phyloP scores from a whole-genome alignment of 1,139 yeast genomes.

The Hemisphaericaspora xylofermentans region DNA sequence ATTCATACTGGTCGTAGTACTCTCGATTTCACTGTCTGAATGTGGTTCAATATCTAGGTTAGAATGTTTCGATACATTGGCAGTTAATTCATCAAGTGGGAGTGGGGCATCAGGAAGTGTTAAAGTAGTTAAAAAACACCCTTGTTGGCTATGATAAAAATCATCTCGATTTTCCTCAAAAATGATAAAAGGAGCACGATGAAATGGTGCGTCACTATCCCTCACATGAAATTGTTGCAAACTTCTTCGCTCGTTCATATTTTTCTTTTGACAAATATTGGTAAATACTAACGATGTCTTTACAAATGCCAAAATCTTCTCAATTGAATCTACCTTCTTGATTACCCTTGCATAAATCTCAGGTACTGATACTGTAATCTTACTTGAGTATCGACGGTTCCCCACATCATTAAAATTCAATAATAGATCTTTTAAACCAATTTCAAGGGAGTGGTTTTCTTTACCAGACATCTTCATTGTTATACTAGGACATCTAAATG shows the following conservation, averaged over 20 bases:
- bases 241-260: slow-evolving; percentile 45
- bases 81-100: slow-evolving; percentile 45
- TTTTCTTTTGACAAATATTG: slow-evolving; percentile 56
- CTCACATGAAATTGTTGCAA: slow-evolving; percentile 67
- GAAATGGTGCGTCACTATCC: slow-evolving; percentile 79
- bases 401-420: slow-evolving; percentile 67
- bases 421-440: slow-evolving; percentile 38
- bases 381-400: slow-evolving; percentile 61
- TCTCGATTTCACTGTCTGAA: slow-evolving; percentile 3
- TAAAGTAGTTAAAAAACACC: slow-evolving; percentile 59
- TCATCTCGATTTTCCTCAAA: slow-evolving; percentile 46
- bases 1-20: background rate
- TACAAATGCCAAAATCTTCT: slow-evolving; percentile 30
- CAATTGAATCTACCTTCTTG: slow-evolving; percentile 16
- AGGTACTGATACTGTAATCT: slow-evolving; percentile 53
- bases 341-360: slow-evolving; percentile 35
- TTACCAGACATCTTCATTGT: slow-evolving; percentile 20
- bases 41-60: slow-evolving; percentile 9
- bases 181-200: slow-evolving; percentile 71
- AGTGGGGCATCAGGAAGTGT: slow-evolving; percentile 65
- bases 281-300: slow-evolving; percentile 59
- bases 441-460: slow-evolving; percentile 17
- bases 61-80: slow-evolving; percentile 8
- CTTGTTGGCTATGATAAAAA: slow-evolving; percentile 46
- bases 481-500: slow-evolving; percentile 43